Base-by-base conservation (phyloP, 176 grass and related monocot species). In the Carex myosuroides region DNA sequence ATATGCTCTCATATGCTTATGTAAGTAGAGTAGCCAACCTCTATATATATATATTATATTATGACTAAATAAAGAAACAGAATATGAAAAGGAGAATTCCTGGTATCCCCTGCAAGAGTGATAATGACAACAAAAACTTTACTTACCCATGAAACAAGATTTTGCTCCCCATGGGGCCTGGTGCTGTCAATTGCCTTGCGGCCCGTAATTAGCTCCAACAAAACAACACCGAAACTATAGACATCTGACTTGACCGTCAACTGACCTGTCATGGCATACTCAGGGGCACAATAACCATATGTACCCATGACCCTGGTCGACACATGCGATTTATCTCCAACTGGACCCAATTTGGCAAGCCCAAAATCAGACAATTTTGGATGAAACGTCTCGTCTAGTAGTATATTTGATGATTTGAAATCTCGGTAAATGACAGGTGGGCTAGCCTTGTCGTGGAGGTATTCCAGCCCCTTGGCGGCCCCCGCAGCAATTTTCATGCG, bases 401-500 rank as follows among this genome's bases (percentile, higher is more conserved):
- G 78, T 85, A 95, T 95, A 60, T 95, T 95, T 35, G 93, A 92
- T 52, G 93, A 95, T 59, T 95, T 95, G 83, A 95, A 92, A 69
- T 95, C 93, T 52, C 93, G 87, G 66, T 95, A 95, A 81, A 95
- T 95, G 83, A 95, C 93, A 65, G 93, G 93, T 11, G 93, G 93
- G 71, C 89, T 95, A 10, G 93, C 93, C 87, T 92, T 95, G 80
- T 95, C 93, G 53, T 95, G 93, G 79, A 95, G 90, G 83, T 95
- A 95, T 72, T 95, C 93, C 58, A 95, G 83, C 44, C 93, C 93
- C 86, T 89, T 92, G 26, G 93, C 93, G 72, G 93, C 93, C 85
- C 93, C 93, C 2, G 93, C 93, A 33, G 93, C 93, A 81, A 95
- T 95, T 89, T 91, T 95, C 93, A 95, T 95, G 68, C 93, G 90